Evolutionary conservation across 2,329 filamentous ascomycete species (phyloP), one percentile per base, ranked within the genome.

Genomic region (Cladophialophora psammophila): DNA sequence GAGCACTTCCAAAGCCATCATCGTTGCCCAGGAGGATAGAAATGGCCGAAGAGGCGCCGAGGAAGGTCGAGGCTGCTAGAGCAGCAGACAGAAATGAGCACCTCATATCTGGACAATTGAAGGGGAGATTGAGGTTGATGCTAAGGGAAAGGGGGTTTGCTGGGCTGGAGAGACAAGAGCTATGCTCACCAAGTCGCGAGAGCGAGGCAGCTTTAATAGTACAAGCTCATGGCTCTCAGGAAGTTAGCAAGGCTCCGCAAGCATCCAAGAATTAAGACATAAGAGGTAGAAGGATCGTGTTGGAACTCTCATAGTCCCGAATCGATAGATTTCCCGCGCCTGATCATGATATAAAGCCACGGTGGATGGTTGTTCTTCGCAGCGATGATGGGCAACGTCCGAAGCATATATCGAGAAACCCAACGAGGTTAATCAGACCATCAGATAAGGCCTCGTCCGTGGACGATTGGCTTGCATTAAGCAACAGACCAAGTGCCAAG

Each of bases 1-100:
- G 80, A 55, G 78, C 76, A n/a, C 76, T 75, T 18, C 77, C 79
- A 63, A 81, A 82, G 36, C 80, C 79, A 68, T 82, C 79, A 62
- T 81, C 79, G 45, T 74, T 73, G 64, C 68, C 69, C 48, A 73
- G 56, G n/a, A 74, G 63, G 59, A 74, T 73, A 45, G 70, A 71
- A 31, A 74, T 65, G 42, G 72, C 72, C 15, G 67, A 66, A 12
- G 63, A 67, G 42, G 48, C 55, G 31, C 55, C 36, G 34, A 64
- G 18, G 31, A 65, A 57, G 31, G 56, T n/a, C n/a, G 54, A 57
- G 42, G 63, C 60, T 58, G 63, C 60, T n/a, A 65, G 15, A 31
- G 61, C 64, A 26, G 64, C 52, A 13, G 58, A 63, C n/a, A 64
- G 52, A 42, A 66, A 38, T 7, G 63, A 66, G 55, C 59, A 38